Conservation (phyloP, 73 alveolate genomes). For the Paramecium octaurelia region DNA sequence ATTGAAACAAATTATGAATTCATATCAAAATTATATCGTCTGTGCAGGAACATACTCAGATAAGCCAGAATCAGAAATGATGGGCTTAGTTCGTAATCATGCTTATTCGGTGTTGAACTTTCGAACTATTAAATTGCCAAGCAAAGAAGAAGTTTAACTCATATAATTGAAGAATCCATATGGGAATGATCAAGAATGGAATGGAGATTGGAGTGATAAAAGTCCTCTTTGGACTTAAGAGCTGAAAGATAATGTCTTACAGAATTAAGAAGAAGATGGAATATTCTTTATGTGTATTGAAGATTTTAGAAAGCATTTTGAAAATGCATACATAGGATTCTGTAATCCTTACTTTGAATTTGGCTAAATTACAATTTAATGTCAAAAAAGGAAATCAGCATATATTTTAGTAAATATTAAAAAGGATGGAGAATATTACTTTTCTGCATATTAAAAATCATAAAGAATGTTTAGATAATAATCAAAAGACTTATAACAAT, state of each 20-base stretch:
- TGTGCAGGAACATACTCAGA: conserved; percentile 76
- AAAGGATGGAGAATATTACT: conserved; percentile 6
- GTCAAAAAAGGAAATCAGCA: background rate
- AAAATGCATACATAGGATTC: conserved; percentile 24
- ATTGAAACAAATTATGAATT: conserved; percentile 63
- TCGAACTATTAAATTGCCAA: background rate
- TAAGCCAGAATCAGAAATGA: conserved; percentile 62
- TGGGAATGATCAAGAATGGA: conserved; percentile 81
- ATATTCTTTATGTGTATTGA: conserved; percentile 36
- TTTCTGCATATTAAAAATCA: conserved; percentile 34
- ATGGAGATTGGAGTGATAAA: conserved; percentile 71
- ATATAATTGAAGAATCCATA: conserved; percentile 74
- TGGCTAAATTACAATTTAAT: background rate
- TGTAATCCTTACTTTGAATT: background rate
- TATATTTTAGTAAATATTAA: background rate
- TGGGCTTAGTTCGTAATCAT: conserved; percentile 39
- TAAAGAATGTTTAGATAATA: conserved; percentile 22
- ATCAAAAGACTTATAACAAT: background rate
- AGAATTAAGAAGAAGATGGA: conserved; percentile 24
- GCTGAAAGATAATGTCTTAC: conserved; percentile 32
- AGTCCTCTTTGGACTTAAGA: conserved; percentile 58
- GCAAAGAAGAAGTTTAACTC: background rate
- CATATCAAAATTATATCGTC: conserved; percentile 72
- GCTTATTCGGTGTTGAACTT: conserved; percentile 21
- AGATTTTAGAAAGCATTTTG: conserved; percentile 42